Base-by-base conservation (phyloP, 345 rosid genomes). In the Rhodamnia argentea region DNA sequence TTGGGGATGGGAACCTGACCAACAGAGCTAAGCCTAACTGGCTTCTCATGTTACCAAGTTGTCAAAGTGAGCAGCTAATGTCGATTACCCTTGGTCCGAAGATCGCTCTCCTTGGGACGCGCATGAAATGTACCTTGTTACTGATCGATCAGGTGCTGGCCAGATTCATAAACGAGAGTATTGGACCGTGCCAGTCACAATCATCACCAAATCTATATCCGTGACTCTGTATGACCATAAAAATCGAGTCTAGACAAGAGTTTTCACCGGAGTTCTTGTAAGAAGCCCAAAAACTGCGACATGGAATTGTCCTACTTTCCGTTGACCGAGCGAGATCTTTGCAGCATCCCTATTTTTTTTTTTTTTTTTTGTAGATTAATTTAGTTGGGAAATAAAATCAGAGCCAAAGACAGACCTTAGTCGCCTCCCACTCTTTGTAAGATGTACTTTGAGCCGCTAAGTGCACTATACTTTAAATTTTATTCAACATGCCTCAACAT, bases 351-450 rank as follows among this genome's bases (percentile, higher is more conserved):
- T 16, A 37, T 0, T 15, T 64, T 32, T 37, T 18, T 37, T 18
- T 62, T 62, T 18, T 16, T 4, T 27, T 62, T 29, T 27, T 7
- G 5, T 27, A 3, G 44, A 42, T 42, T 3, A 1, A 62, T 40
- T 16, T 15, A 32, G 8, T 51, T 2, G 58, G 42, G 37, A 40
- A 14, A 26, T 75, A 18, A 40, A 54, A 85, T 54, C 83, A 85
- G 14, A 52, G 29, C 59, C 62, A 40, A 42, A 5, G 83, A 40
- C 83, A 82, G 56, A 53, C 32, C 86, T 75, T 85, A 75, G 86
- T 85, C 83, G 86, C 86, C 40, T 85, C 86, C 86, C 83, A 85
- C 86, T 85, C 64, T 26, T 11, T 47, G 18, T 32, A 62, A 62
- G 16, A 29, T 29, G 76, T 62, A 15, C 26, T 37, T 37, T 18